These are phyloP conservation scores for Sextonia rubra DNA, from an alignment of 164 flowering plant species.

Conservation along the genomic window DNA sequence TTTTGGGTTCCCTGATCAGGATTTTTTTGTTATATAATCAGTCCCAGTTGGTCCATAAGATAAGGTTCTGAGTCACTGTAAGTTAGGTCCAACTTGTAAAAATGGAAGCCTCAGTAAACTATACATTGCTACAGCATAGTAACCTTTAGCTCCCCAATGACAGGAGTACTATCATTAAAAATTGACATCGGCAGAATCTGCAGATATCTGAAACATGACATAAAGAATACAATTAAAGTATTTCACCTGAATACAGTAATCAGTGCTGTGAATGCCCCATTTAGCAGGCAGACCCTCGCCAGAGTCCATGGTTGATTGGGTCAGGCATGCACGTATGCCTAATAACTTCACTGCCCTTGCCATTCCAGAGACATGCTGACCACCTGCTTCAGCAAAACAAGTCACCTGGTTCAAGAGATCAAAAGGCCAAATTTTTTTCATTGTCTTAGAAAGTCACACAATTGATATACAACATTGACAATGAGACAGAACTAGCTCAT, in stretches of 20 bases:
- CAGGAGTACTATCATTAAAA: not conserved
- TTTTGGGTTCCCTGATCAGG: too few species aligned
- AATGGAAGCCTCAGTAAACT: too few species aligned
- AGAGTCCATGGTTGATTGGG: conserved; percentile 73
- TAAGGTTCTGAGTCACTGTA: too few species aligned
- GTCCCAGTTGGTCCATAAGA: too few species aligned
- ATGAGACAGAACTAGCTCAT: too few species aligned
- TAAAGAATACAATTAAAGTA: not conserved
- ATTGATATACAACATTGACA: not conserved
- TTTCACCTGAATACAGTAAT: conserved; percentile 74
- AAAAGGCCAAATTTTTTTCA: not conserved
- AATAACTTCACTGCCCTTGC: conserved; percentile 74
- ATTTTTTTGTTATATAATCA: too few species aligned
- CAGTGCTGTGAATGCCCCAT: conserved; percentile 58
- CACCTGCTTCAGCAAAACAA: conserved; percentile 97
- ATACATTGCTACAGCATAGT: not conserved
- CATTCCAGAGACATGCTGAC: conserved; percentile 89
- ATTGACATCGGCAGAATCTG: not conserved
- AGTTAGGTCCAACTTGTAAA: too few species aligned
- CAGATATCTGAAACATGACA: not conserved
- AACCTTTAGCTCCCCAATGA: not conserved
- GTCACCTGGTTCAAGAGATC: conserved; percentile 52
- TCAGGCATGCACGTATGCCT: conserved; percentile 80
- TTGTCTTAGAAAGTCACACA: not conserved
- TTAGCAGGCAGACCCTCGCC: conserved; percentile 73